Percentiles rank a stretch among this genome's conserved stretches.
These are phyloP conservation scores for Zymoseptoria pseudotritici DNA, from an alignment of 2,329 filamentous ascomycete species.

Conservation along the genomic window DNA sequence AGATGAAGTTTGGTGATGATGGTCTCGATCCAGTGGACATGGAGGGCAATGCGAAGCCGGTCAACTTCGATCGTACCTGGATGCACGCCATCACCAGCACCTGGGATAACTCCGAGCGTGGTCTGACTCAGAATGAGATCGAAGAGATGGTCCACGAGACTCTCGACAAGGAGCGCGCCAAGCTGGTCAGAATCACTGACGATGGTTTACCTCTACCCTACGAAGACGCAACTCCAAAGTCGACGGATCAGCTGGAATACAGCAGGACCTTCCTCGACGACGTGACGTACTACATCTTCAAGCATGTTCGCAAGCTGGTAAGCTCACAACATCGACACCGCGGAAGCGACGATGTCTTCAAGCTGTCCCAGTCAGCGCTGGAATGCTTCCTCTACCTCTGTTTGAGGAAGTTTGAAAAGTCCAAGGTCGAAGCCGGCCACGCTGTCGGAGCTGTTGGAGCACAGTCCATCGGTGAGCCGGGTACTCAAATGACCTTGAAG, in stretches of 20 bases:
- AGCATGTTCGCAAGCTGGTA: constrained; percentile 24
- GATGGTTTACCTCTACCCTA: constrained; percentile 50
- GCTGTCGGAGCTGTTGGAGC: constrained; percentile 94
- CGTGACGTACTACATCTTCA: constrained; percentile 61
- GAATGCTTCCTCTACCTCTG: constrained; percentile 72
- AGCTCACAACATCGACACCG: constrained; percentile 19
- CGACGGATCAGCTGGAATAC: constrained; percentile 54
- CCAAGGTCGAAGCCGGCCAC: constrained; percentile 87
- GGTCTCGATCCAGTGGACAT: constrained; percentile 94
- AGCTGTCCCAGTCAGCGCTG: constrained; percentile 66
- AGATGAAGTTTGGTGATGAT: constrained; percentile 96
- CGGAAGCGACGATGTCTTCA: constrained; percentile 58
- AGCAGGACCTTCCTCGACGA: constrained; percentile 73
- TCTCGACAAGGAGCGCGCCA: constrained; percentile 59
- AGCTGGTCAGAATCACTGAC: constrained; percentile 39
- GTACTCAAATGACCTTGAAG: constrained; percentile 98
- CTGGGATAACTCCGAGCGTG: constrained; percentile 67
- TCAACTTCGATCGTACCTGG: constrained; percentile 87
- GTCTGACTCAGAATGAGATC: constrained; percentile 69
- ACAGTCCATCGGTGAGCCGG: constrained; percentile 95
- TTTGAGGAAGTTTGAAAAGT: constrained; percentile 81
- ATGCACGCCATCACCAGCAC: constrained; percentile 70
- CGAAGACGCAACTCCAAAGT: constrained; percentile 42
- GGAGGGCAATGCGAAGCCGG: constrained; percentile 88
- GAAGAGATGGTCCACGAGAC: constrained; percentile 59